Percentiles rank a stretch among this genome's conserved stretches.
phyloP scores from a whole-genome alignment of 805 yeast genomes.

The Barnettozyma sucrosica region DNA sequence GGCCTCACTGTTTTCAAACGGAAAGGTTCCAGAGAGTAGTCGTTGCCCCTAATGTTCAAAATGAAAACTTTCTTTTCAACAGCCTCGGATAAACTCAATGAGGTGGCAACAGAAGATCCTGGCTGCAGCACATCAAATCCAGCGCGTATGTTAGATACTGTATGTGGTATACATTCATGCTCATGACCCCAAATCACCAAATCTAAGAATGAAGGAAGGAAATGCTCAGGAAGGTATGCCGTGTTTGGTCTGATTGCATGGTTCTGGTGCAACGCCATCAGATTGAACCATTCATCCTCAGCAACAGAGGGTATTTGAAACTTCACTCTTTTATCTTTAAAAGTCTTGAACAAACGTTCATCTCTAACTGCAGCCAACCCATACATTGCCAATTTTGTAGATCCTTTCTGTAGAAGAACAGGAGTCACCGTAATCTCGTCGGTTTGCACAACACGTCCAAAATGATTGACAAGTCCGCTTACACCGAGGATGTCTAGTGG shows the following conservation, averaged over 20 bases:
- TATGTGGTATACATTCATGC: constrained; percentile 82
- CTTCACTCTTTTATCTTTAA: constrained; percentile 72
- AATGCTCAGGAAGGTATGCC: constrained; percentile 77
- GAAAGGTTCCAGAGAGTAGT: constrained; percentile 54
- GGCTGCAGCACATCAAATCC: constrained; percentile 83
- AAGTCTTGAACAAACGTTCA: constrained; percentile 77
- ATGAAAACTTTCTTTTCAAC: constrained; percentile 70
- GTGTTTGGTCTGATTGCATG: constrained; percentile 77
- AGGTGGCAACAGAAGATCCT: constrained; percentile 91
- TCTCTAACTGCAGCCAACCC: constrained; percentile 88
- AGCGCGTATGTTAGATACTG: constrained; percentile 45
- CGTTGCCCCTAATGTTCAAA: constrained; percentile 53
- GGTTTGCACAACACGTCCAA: constrained; percentile 73
- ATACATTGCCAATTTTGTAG: constrained; percentile 75
- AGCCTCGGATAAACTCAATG: constrained; percentile 80
- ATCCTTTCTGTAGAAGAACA: constrained; percentile 73
- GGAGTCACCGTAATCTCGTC: constrained; percentile 75
- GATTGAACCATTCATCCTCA: constrained; percentile 70
- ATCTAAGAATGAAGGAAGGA: constrained; percentile 76
- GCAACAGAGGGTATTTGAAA: constrained; percentile 64
- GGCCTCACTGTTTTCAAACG: constrained; percentile 73
- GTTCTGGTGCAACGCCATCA: constrained; percentile 89
- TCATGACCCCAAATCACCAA: constrained; percentile 96
- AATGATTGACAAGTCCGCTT: constrained; percentile 81
- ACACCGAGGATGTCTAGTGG: constrained; percentile 83